phyloP scores from a whole-genome alignment of 805 yeast genomes.

The Zygosaccharomyces siamensis region DNA sequence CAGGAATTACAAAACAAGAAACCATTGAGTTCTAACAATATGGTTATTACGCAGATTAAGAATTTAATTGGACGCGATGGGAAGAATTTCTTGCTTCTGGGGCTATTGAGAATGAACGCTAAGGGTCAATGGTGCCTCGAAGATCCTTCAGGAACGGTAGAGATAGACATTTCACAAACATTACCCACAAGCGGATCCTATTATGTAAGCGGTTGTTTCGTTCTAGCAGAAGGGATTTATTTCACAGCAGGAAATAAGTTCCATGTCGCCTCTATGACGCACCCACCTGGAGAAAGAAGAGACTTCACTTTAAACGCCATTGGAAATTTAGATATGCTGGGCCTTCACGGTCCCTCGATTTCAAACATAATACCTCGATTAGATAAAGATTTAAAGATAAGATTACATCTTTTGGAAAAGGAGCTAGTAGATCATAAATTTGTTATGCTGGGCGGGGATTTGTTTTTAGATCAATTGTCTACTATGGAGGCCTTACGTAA shows the following conservation, averaged over 20 bases:
- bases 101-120: conserved; percentile 58
- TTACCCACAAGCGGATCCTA: conserved; percentile 60
- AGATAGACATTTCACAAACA: conserved; percentile 59
- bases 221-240: conserved; percentile 81
- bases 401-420: conserved; percentile 53
- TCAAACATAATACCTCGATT: conserved; percentile 46
- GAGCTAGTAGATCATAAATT: conserved; percentile 53
- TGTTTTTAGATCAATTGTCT: conserved; percentile 56
- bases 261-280: conserved; percentile 70
- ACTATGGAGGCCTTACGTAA: conserved; percentile 62
- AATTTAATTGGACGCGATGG: conserved; percentile 85
- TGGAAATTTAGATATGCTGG: conserved; percentile 73
- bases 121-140: conserved; percentile 72
- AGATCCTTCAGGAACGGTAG: conserved; percentile 73
- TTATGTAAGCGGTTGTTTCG: conserved; percentile 68
- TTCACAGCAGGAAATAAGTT: conserved; percentile 62
- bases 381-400: conserved; percentile 53
- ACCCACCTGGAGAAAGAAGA: conserved; percentile 84
- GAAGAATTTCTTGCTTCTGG: conserved; percentile 68
- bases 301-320: conserved; percentile 59
- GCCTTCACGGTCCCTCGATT: conserved; percentile 36
- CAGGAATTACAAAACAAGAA: conserved; percentile 17
- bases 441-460: conserved; percentile 69
- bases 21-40: conserved; percentile 13
- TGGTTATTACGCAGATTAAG: conserved; percentile 64